These are phyloP conservation scores for Pulicaria dysenterica DNA, from an alignment of 129 eudicot species.

Conservation along the genomic window DNA sequence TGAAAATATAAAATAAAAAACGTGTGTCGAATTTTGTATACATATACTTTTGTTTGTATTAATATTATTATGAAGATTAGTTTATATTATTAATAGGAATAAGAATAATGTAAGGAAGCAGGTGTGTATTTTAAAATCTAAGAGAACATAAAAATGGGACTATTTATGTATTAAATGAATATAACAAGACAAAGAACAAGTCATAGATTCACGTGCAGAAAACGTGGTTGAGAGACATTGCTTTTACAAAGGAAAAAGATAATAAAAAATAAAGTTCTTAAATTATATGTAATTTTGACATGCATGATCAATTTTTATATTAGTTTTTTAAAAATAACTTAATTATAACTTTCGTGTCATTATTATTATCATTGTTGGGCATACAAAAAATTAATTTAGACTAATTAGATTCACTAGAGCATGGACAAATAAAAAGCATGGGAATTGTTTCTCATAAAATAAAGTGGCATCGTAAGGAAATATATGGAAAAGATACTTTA, in stretches of 20 bases:
- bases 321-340: too few relatives aligned
- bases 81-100: not conserved
- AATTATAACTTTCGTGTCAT: too few relatives aligned
- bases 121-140: not conserved
- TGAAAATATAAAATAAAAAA: not conserved
- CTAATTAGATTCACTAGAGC: too few relatives aligned
- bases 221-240: slow-evolving; percentile 19
- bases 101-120: not conserved
- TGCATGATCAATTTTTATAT: too few relatives aligned
- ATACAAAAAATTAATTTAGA: too few relatives aligned
- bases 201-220: slow-evolving; percentile 19
- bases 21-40: not conserved
- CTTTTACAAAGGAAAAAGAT: not conserved
- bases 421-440: too few relatives aligned
- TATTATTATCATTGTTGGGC: too few relatives aligned
- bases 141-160: not conserved
- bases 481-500: too few relatives aligned
- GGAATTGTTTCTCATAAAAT: too few relatives aligned
- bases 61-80: not conserved
- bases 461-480: too few relatives aligned
- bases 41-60: not conserved
- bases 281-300: too few relatives aligned
- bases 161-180: not conserved
- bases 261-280: too few relatives aligned
- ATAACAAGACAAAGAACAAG: slow-evolving; percentile 13